Conservation (phyloP, 495 filamentous ascomycete species). For the Margaritispora aquatica region DNA sequence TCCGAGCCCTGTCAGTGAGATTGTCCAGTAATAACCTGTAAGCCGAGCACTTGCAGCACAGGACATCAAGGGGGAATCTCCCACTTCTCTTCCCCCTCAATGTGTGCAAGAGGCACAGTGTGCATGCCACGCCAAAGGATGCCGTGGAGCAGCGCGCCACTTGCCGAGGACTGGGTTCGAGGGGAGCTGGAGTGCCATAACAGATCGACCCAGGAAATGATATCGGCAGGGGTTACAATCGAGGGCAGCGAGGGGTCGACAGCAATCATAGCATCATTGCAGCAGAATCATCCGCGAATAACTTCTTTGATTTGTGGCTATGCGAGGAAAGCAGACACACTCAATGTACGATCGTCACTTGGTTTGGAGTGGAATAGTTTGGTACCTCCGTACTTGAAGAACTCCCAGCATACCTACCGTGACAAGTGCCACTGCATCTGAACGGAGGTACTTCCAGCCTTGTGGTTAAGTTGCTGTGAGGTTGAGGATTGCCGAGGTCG, state of each 20-base stretch:
- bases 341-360: background rate
- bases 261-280: no score
- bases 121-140: background rate
- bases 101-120: background rate
- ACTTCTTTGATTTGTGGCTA: background rate
- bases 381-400: background rate
- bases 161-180: background rate
- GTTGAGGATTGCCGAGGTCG: no score
- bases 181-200: background rate
- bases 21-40: background rate
- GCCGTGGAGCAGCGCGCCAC: background rate
- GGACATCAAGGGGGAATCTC: background rate
- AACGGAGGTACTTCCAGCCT: background rate
- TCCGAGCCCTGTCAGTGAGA: background rate
- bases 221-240: background rate
- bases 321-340: background rate
- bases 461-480: no score
- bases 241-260: background rate
- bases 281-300: background rate
- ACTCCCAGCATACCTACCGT: background rate
- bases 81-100: background rate
- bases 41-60: background rate
- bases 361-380: background rate
- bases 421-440: background rate
- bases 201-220: background rate